Conservation (phyloP, 768 basidiomycete genomes). For the Daedaleopsis sinensis region DNA sequence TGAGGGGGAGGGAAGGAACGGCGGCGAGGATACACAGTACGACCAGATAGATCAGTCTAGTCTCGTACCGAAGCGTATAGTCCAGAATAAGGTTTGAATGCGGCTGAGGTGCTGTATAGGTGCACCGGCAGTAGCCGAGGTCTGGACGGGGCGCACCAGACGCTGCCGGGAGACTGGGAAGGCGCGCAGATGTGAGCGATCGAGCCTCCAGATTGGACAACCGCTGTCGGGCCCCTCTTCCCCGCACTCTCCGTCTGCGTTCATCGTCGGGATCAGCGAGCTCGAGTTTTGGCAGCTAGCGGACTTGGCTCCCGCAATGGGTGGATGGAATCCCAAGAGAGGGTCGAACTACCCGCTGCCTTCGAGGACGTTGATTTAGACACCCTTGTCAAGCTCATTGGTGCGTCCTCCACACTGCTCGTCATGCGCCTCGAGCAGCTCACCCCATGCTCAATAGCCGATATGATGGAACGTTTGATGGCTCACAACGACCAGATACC, state of each 20-base stretch:
- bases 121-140: constrained; percentile 23
- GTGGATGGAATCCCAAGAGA: constrained; percentile 78
- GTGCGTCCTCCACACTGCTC: constrained; percentile 44
- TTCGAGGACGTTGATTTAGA: constrained; percentile 89
- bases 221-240: constrained; percentile 5
- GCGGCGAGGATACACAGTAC: constrained; percentile 27
- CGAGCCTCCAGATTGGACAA: constrained; percentile 9
- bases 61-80: constrained; percentile 19
- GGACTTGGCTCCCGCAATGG: constrained; percentile 60
- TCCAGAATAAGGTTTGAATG: constrained; percentile 54
- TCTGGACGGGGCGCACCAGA: constrained; percentile 1
- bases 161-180: constrained; percentile 12
- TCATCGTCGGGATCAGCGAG: constrained; percentile 19
- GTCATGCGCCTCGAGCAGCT: neutral
- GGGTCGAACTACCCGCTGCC: constrained; percentile 77
- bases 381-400: constrained; percentile 84
- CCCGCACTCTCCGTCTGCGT: constrained; percentile 13
- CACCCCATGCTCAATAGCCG: constrained; percentile 52
- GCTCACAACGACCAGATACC: constrained; percentile 96
- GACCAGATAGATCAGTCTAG: constrained; percentile 22
- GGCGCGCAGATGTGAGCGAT: constrained; percentile 9
- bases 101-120: constrained; percentile 63
- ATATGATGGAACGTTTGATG: constrained; percentile 96
- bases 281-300: constrained; percentile 14
- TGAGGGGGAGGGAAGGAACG: constrained; percentile 34